Evolutionary conservation across 306 rosid species (phyloP).

Genomic region (Elaeagnus macrophylla): DNA sequence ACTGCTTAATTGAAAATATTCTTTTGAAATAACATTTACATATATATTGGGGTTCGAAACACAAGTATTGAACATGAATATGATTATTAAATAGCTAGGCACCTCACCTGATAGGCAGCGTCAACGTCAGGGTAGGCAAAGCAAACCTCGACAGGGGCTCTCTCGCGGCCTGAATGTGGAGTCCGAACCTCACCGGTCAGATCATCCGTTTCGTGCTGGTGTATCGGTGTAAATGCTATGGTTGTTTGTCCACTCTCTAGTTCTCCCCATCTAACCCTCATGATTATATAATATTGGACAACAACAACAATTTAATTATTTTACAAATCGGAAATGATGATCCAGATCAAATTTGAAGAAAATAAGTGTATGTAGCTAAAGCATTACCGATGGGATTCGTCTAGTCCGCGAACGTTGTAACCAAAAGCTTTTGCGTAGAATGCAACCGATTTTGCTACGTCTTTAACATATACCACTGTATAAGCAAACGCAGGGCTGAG

Average conservation of each 20-base stretch:
- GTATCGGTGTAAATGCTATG: slow-evolving; percentile 70
- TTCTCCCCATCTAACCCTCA: slow-evolving; percentile 65
- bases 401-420: slow-evolving; percentile 57
- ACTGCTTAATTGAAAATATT: too few species aligned
- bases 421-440: slow-evolving; percentile 79
- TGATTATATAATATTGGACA: not conserved
- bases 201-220: slow-evolving; percentile 67
- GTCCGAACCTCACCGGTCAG: slow-evolving; percentile 54
- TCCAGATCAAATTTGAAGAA: not conserved
- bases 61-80: too few species aligned
- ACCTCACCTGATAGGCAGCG: slow-evolving; percentile 56
- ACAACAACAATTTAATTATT: not conserved
- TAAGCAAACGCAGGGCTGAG: slow-evolving; percentile 46
- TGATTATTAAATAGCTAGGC: not conserved
- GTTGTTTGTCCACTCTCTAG: slow-evolving; percentile 71
- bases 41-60: too few species aligned
- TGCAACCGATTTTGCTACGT: slow-evolving; percentile 52
- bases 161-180: slow-evolving; percentile 24
- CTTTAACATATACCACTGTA: slow-evolving; percentile 57
- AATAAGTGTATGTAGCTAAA: too few species aligned
- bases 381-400: slow-evolving; percentile 53
- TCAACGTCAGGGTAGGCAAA: slow-evolving; percentile 60
- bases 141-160: slow-evolving; percentile 63
- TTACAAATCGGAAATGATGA: not conserved
- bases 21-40: too few species aligned